These are phyloP conservation scores for Botryosphaeria dothidea DNA, from an alignment of 2,329 filamentous ascomycete species.

Conservation along the genomic window DNA sequence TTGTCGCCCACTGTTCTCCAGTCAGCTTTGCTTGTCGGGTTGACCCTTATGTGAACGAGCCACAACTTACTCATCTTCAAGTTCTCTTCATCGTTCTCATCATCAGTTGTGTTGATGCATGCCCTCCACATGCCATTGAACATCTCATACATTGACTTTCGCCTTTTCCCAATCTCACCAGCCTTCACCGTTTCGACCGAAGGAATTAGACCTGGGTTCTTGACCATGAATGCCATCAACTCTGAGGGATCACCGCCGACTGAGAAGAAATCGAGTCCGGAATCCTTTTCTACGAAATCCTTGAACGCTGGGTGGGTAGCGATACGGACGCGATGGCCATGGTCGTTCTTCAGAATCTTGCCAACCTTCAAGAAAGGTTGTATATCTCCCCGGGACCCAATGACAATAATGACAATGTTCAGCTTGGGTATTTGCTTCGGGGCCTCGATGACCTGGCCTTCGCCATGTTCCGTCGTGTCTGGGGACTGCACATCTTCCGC, in stretches of 20 bases:
- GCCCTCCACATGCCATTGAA: constrained; percentile 81
- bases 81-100: constrained; percentile 61
- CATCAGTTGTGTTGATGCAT: constrained; percentile 72
- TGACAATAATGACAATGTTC: constrained; percentile 83
- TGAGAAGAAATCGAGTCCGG: constrained; percentile 75
- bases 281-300: constrained; percentile 72
- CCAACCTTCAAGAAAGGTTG: constrained; percentile 79
- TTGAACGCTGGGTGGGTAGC: constrained; percentile 78
- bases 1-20: constrained; percentile 53
- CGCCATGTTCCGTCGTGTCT: neutral
- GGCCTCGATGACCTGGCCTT: constrained; percentile 34
- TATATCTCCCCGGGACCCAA: constrained; percentile 76
- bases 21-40: constrained; percentile 27
- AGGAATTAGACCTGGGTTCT: constrained; percentile 77
- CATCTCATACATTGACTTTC: constrained; percentile 76
- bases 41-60: neutral
- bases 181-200: constrained; percentile 70
- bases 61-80: constrained; percentile 55
- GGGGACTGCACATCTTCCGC: constrained; percentile 12
- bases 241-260: constrained; percentile 78
- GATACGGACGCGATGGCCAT: constrained; percentile 74
- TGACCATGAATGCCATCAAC: constrained; percentile 87
- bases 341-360: constrained; percentile 68
- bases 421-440: constrained; percentile 50
- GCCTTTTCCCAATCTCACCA: constrained; percentile 69